Conservation (phyloP, 2,329 filamentous ascomycete species). For the Chaetomium sp. region DNA sequence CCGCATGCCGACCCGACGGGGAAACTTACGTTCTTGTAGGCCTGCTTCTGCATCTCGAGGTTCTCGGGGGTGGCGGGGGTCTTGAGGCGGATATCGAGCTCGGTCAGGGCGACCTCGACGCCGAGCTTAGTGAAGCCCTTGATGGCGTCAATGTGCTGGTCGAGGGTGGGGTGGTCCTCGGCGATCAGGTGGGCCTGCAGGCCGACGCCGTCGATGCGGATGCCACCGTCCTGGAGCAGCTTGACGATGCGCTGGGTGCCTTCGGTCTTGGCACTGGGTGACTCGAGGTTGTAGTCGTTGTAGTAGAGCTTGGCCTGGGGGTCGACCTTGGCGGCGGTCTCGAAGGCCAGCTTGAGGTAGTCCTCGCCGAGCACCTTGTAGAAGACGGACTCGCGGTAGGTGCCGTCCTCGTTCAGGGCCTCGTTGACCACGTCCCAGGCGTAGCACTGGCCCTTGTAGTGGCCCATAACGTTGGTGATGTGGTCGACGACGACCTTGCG, state of each 20-base stretch:
- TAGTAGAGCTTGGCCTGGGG: slow-evolving; percentile 59
- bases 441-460: slow-evolving; percentile 55
- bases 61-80: slow-evolving; percentile 46
- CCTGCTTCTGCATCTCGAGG: slow-evolving; percentile 49
- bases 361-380: slow-evolving; percentile 53
- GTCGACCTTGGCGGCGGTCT: slow-evolving; percentile 50
- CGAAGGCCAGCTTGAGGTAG: slow-evolving; percentile 58
- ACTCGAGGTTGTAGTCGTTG: slow-evolving; percentile 64
- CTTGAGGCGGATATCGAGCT: slow-evolving; percentile 57
- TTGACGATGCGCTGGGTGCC: slow-evolving; percentile 48
- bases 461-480: slow-evolving; percentile 50
- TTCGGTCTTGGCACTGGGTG: slow-evolving; percentile 47
- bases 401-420: slow-evolving; percentile 58
- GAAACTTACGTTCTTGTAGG: slow-evolving; percentile 43
- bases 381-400: slow-evolving; percentile 52
- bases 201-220: slow-evolving; percentile 55
- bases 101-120: slow-evolving; percentile 61
- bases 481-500: slow-evolving; percentile 55
- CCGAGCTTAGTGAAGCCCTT: slow-evolving; percentile 52
- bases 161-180: slow-evolving; percentile 50
- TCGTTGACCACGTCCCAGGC: slow-evolving; percentile 63
- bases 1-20: neutral
- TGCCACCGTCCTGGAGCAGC: slow-evolving; percentile 48
- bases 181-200: slow-evolving; percentile 62
- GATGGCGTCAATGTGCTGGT: slow-evolving; percentile 51